Evolutionary conservation across 371 early-diverging fungal genomes (phyloP).

Genomic region (Mucor lusitanicus): DNA sequence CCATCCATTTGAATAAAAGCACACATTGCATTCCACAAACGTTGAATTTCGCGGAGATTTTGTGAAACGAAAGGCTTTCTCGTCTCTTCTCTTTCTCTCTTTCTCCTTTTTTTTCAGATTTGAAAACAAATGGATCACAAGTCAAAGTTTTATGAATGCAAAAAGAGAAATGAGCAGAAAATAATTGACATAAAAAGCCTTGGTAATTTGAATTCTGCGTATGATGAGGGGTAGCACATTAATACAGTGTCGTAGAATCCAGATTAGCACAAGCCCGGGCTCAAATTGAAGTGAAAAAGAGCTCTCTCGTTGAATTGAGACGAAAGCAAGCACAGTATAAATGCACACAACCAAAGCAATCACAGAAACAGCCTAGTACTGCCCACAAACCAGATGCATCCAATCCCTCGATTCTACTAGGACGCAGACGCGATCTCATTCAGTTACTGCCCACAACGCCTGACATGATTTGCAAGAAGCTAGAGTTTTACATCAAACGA

Average conservation of each 20-base stretch:
- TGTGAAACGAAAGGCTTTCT: neutral
- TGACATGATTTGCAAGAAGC: conserved; percentile 12
- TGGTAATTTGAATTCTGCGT: neutral
- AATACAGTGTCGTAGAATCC: conserved; percentile 4
- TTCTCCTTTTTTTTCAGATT: neutral
- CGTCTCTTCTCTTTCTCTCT: neutral
- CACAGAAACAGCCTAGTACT: neutral
- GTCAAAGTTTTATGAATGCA: neutral
- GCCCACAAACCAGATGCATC: neutral
- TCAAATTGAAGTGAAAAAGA: conserved; percentile 1
- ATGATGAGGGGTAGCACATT: neutral
- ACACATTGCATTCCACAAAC: too few species aligned
- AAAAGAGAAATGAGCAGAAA: conserved; percentile 14
- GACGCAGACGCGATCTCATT: conserved; percentile 12
- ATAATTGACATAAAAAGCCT: conserved; percentile 2
- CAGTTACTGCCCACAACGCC: conserved; percentile 4
- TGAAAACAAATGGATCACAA: neutral
- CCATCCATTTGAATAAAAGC: too few species aligned
- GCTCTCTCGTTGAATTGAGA: neutral
- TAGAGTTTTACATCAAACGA: conserved; percentile 3
- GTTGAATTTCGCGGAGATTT: neutral
- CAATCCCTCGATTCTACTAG: neutral
- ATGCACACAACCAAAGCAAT: neutral
- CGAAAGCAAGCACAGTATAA: neutral
- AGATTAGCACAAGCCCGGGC: conserved; percentile 6